A percentile compares a stretch with the other conserved stretches of the same genome.
phyloP scores from a whole-genome alignment of 179 eudicot genomes.

The Kewa caespitosa region DNA sequence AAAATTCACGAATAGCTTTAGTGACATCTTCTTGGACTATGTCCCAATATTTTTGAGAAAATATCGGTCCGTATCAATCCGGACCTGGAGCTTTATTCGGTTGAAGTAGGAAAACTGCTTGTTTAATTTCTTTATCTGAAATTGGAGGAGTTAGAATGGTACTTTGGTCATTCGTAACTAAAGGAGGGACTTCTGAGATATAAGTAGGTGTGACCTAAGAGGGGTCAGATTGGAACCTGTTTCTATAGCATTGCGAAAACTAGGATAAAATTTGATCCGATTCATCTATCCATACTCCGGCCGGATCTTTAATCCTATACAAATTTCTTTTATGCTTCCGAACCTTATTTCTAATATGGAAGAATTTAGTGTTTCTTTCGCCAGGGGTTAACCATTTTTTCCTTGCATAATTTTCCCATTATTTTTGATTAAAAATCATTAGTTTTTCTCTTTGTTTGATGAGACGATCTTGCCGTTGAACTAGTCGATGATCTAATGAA shows the following conservation, averaged over 20 bases:
- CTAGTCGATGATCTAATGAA: neutral
- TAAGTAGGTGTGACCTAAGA: too few species aligned
- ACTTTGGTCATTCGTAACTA: neutral
- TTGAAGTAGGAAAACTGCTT: neutral
- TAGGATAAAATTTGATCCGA: too few species aligned
- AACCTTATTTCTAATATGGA: neutral
- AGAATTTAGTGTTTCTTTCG: neutral
- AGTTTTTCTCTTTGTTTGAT: neutral
- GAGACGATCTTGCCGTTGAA: too few species aligned
- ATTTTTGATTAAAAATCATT: neutral
- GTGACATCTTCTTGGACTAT: neutral
- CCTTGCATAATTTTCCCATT: neutral
- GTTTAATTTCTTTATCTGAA: neutral
- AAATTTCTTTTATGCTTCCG: neutral
- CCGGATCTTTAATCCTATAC: neutral
- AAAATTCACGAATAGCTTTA: neutral
- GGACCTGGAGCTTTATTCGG: neutral
- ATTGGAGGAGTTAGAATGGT: neutral
- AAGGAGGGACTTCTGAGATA: neutral
- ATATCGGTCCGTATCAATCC: neutral
- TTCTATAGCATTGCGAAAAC: neutral
- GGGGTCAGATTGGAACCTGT: neutral
- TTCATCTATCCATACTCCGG: neutral
- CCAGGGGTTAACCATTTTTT: neutral
- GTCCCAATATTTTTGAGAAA: neutral